A percentile compares a stretch with the other conserved stretches of the same genome.
Conservation (phyloP, 331 rosid genomes). For the Acacia pycnantha region DNA sequence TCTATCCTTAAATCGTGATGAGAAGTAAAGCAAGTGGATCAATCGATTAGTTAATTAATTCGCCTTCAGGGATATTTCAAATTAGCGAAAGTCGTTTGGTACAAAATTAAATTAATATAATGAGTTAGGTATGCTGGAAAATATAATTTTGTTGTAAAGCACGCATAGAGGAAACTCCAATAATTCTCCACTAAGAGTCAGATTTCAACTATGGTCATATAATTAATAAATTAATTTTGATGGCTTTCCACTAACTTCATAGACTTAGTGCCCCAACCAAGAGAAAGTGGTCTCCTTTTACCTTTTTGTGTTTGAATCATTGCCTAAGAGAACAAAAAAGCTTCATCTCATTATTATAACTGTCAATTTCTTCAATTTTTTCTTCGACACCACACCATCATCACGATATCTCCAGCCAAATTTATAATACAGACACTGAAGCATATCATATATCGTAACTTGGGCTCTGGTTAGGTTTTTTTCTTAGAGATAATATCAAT, state of each 20-base stretch:
- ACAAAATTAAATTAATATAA: not conserved
- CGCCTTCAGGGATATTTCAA: not conserved
- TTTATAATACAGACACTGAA: not conserved
- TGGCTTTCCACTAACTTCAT: conserved; percentile 52
- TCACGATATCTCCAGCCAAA: not conserved
- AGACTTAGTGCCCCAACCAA: conserved; percentile 80
- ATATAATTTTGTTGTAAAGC: conserved; percentile 13
- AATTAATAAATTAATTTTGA: conserved; percentile 4
- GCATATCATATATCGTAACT: not conserved
- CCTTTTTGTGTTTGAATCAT: conserved; percentile 52
- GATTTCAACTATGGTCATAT: conserved; percentile 27
- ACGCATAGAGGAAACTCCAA: conserved; percentile 27
- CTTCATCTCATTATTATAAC: conserved; percentile 27
- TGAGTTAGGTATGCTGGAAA: conserved; percentile 16
- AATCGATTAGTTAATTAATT: not conserved
- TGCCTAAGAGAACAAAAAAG: conserved; percentile 25
- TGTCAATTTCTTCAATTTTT: not conserved
- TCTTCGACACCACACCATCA: not conserved
- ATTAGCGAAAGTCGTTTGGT: not conserved
- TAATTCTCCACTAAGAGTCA: conserved; percentile 49
- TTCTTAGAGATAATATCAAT: not conserved
- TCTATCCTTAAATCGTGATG: not conserved
- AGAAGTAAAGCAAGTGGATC: not conserved
- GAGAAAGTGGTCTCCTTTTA: conserved; percentile 59
- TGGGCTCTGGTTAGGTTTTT: not conserved